Conservation (phyloP, 345 rosid species). For the Eucalyptus erythrocorys region DNA sequence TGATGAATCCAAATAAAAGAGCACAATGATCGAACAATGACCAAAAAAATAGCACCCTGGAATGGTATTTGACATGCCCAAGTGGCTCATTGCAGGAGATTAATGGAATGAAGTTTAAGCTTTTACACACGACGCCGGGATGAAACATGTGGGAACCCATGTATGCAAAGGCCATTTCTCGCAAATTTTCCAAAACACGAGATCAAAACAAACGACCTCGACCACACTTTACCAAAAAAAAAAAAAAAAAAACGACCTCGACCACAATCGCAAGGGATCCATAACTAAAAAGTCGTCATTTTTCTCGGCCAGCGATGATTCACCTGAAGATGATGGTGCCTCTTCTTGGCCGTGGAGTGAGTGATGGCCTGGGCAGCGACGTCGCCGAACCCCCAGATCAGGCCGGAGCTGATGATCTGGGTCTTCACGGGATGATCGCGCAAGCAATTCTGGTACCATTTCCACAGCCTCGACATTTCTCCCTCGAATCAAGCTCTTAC, state of each 20-base stretch:
- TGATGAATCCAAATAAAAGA: neutral
- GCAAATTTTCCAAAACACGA: neutral
- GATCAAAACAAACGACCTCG: neutral
- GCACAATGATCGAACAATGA: neutral
- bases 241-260: neutral
- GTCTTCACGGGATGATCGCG: conserved; percentile 68
- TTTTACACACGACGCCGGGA: neutral
- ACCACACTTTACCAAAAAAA: too few species aligned
- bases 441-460: conserved; percentile 74
- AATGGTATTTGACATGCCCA: neutral
- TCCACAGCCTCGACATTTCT: conserved; percentile 65
- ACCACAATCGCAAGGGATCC: neutral
- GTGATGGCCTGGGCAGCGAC: conserved; percentile 84
- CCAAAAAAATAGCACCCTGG: neutral
- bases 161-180: neutral
- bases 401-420: conserved; percentile 79
- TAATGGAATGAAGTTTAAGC: neutral
- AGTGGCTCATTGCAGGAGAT: neutral
- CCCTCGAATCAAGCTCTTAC: neutral
- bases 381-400: conserved; percentile 87
- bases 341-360: conserved; percentile 45
- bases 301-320: neutral
- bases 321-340: conserved; percentile 26
- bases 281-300: neutral
- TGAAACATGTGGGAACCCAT: neutral